Base-by-base conservation (phyloP, 306 rosid genomes). In the Medicago ruthenica region DNA sequence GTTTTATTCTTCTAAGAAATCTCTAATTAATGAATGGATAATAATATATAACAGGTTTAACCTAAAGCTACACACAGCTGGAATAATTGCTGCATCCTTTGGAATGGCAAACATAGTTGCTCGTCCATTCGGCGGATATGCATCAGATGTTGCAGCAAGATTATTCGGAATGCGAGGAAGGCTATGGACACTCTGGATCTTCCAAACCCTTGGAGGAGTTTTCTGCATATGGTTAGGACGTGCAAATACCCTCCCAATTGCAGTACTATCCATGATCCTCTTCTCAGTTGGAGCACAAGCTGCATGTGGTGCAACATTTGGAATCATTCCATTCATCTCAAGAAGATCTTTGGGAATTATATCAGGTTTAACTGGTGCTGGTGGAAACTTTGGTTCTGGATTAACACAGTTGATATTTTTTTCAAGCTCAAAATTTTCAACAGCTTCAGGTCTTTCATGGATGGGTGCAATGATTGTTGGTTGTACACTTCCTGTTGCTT, bases 261-360 rank as follows among this genome's bases (percentile, higher is more conserved):
- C 98, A 1, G 16, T 92, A 4, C 31, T 79, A 0, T 60, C 96
- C 3, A 95, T 95, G 98, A 92, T 92, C 17, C 86, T 92, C 9
- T 95, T 95, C 92, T 95, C 98, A 2, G 0, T 92, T 4, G 97
- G 97, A 60, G 98, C 93, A n/a, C 97, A 90, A 71, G 95, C 97
- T 1, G 96, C 98, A 0, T 95, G 97, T 11, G 97, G 98, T 15
- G 97, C 96, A 9, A 95, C 98, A 8, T 95, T 85, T 42, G 97
- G 96, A 10, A 81, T 89, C 64, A 87, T 90, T 54, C 97, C 97
- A 1, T 91, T 94, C 88, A 87, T 94, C 54, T 94, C 96, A 5
- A 78, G 97, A 13, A 78, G 96, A 6, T 93, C 98, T 3, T 45
- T 93, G 0, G 97, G 94, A 0, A 83, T 93, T 12, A 89, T 93